Evolutionary conservation across 2,329 filamentous ascomycete species (phyloP), one percentile per base, ranked within the genome.

Genomic region (Fusarium lateritium): DNA sequence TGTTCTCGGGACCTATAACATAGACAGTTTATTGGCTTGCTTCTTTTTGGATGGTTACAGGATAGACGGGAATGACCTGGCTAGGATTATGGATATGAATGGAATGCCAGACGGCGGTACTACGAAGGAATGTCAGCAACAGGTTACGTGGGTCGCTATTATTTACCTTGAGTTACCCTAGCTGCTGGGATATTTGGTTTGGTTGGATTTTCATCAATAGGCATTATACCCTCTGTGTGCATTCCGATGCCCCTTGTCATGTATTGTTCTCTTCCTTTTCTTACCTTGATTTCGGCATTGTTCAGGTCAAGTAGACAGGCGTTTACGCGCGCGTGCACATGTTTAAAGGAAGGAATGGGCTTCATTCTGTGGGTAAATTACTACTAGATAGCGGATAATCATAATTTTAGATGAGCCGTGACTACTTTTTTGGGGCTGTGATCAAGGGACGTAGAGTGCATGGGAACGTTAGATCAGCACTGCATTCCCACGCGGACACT

Each of bases 141-240:
- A 52, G 52, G 62, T 38, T 58, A 60, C 55, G 49, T 56, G 56
- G 42, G 38, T 15, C 46, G 34, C 53, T 69, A 44, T 56, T 63
- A 47, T 56, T 44, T 62, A 62, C 40, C 24, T 63, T 43, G 59
- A 58, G 50, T 59, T 56, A 46, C 45, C 42, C 51, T 69, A 72
- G 57, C 50, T 51, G 54, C 39, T 39, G 52, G 61, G 58, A 59
- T 61, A 40, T 56, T 42, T 62, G 60, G 53, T 62, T 64, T 54
- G 55, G 63, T 66, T 50, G 58, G 62, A 71, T 62, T 57, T 67
- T 71, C 54, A 71, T 69, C 72, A 75, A 75, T 73, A 75, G 73
- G 73, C 73, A 75, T 75, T 75, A 75, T 75, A 75, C 73, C 73
- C 73, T 74, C 63, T 65, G 49, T 75, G 73, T 73, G 72, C 69